phyloP scores from a whole-genome alignment of 805 yeast species.

The Diddensiella santjacobensis region DNA sequence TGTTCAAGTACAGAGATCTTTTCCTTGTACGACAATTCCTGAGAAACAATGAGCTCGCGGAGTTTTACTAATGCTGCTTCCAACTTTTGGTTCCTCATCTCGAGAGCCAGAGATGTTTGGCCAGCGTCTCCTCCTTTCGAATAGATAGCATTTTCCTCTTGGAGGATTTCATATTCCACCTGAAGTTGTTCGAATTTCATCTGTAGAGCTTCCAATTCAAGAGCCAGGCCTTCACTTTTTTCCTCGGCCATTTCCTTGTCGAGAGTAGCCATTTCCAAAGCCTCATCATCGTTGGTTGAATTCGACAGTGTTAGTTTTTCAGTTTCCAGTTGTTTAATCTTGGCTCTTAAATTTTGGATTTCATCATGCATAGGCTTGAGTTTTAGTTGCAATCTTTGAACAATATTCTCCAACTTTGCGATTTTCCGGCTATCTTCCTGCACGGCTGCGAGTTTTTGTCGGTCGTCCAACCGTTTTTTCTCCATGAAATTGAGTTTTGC shows the following conservation, averaged over 20 bases:
- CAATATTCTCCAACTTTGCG: conserved; percentile 26
- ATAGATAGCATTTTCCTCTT: conserved; percentile 25
- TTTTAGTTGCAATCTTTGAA: conserved; percentile 30
- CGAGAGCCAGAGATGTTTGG: conserved; percentile 12
- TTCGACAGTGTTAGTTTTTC: conserved; percentile 20
- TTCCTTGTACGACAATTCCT: conserved; percentile 22
- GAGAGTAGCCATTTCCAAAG: conserved; percentile 31
- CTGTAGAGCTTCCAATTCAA: conserved; percentile 24
- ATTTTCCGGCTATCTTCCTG: conserved; percentile 25
- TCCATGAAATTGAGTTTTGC: conserved; percentile 25
- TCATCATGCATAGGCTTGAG: conserved; percentile 31
- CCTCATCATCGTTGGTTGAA: conserved; percentile 26
- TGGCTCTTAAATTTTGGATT: conserved; percentile 23
- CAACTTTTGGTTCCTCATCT: conserved; percentile 38
- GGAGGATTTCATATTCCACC: conserved; percentile 28
- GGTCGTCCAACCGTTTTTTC: conserved; percentile 27
- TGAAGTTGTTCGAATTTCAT: conserved; percentile 22
- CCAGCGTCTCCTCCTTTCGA: conserved; percentile 3
- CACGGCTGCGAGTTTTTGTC: conserved; percentile 19
- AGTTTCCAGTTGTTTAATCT: conserved; percentile 19
- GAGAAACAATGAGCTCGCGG: conserved; percentile 25
- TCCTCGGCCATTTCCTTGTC: conserved; percentile 39
- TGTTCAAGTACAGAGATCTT: conserved; percentile 21
- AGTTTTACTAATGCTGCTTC: conserved; percentile 43
- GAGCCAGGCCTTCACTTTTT: conserved; percentile 24